phyloP scores from a whole-genome alignment of 441 rosid species.

The Euphorbia corollata region DNA sequence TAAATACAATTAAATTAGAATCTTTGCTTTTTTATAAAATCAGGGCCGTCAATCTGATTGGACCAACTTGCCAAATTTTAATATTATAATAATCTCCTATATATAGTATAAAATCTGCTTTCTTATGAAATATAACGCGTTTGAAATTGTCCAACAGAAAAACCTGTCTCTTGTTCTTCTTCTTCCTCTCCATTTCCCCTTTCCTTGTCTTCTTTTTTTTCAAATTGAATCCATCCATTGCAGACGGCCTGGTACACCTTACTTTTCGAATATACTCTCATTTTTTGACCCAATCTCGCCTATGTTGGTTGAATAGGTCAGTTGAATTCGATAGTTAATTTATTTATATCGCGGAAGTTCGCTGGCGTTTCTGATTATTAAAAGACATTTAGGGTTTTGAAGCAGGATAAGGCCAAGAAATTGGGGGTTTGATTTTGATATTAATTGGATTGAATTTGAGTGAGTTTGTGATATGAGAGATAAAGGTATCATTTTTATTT shows the following conservation, averaged over 20 bases:
- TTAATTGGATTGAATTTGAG: neutral
- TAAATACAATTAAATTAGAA: neutral
- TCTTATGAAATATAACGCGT: neutral
- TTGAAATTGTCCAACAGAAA: constrained; percentile 32
- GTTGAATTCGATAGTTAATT: neutral
- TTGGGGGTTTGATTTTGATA: neutral
- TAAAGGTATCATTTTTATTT: neutral
- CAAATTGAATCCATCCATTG: neutral
- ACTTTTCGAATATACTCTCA: neutral
- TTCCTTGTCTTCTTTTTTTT: neutral
- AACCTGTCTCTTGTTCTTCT: constrained; percentile 20
- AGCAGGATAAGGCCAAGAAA: constrained; percentile 13
- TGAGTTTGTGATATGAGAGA: neutral
- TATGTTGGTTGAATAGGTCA: constrained; percentile 24
- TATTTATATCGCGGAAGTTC: constrained; percentile 1
- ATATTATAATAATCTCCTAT: neutral
- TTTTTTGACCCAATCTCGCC: neutral
- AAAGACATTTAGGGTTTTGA: neutral
- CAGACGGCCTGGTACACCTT: constrained; percentile 18
- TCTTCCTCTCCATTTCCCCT: neutral
- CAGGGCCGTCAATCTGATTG: constrained; percentile 7
- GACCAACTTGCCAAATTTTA: neutral
- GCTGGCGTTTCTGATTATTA: constrained; percentile 8
- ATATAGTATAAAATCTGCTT: neutral
- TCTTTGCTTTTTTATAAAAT: neutral